Percentiles rank a stretch among this genome's conserved stretches.
These are phyloP conservation scores for Spergularia marina DNA, from an alignment of 148 eudicot species.

Conservation along the genomic window DNA sequence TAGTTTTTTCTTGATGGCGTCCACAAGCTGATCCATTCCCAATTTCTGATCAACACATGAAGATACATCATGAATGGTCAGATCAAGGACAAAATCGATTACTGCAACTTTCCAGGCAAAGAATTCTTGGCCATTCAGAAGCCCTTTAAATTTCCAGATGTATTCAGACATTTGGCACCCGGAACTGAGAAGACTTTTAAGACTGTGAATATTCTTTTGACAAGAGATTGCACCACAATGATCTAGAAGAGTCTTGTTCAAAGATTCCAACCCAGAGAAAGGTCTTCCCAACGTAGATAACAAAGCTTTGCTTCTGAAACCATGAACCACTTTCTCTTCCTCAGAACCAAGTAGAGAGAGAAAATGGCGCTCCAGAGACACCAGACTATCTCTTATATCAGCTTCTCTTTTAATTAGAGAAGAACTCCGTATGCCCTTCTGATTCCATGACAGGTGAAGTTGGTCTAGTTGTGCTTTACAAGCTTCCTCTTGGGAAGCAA, in stretches of 20 bases:
- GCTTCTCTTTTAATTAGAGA: slow-evolving; percentile 68
- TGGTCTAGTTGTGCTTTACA: slow-evolving; percentile 82
- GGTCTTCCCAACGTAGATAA: slow-evolving; percentile 58
- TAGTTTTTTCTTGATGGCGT: slow-evolving; percentile 67
- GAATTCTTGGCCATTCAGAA: slow-evolving; percentile 55
- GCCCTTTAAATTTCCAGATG: slow-evolving; percentile 71
- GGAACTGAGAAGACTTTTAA: slow-evolving; percentile 50
- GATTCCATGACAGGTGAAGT: slow-evolving; percentile 84
- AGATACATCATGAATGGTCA: slow-evolving; percentile 64
- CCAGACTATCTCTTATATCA: slow-evolving; percentile 47
- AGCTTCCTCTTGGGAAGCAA: slow-evolving; percentile 98
- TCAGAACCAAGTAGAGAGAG: slow-evolving; percentile 53
- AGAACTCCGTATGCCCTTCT: slow-evolving; percentile 66
- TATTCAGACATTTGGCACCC: slow-evolving; percentile 74
- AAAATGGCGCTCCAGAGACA: slow-evolving; percentile 58
- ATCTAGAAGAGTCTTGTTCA: slow-evolving; percentile 55
- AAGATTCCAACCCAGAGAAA: slow-evolving; percentile 67
- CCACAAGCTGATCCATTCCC: slow-evolving; percentile 82
- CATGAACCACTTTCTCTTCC: slow-evolving; percentile 42
- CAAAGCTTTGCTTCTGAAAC: slow-evolving; percentile 55
- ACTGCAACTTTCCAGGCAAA: slow-evolving; percentile 88
- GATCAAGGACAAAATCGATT: slow-evolving; percentile 75
- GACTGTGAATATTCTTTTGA: slow-evolving; percentile 36
- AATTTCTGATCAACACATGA: slow-evolving; percentile 64
- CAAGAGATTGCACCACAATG: slow-evolving; percentile 41